Evolutionary conservation across 192 early-diverging fungal genomes (phyloP), one percentile per base, ranked within the genome.

Genomic region (Coemansia sp.): DNA sequence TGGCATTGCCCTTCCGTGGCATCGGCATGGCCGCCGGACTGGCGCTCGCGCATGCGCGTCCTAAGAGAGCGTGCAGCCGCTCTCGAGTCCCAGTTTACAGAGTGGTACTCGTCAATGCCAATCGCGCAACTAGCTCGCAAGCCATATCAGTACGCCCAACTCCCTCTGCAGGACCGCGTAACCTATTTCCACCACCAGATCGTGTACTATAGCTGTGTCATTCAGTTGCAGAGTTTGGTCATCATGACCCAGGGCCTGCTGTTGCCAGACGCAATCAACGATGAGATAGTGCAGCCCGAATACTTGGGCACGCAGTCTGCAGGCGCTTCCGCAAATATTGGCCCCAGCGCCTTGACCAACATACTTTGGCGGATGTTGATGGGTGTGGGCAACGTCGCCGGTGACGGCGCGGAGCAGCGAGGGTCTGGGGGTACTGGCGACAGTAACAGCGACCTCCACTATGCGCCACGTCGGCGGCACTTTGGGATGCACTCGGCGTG

Each of bases 111-210:
- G 54, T 61, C 65, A 23, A 69, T 65, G 68, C 78, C 78, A 7
- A 68, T 69, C 60, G 65, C 73, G 26, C 68, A 71, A 47, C 54
- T 68, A 18, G 73, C 68, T 18, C 64, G 62, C 55, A 69, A 67
- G 49, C 76, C 76, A 18, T 66, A 73, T 21, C 2, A 69, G 54
- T 73, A 78, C 53, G 66, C 64, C 47, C 76, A 79, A 65, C 68
- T 75, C 47, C 73, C 78, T 23, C 59, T 71, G 30, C 68, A 75
- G 54, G 78, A 81, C 60, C 73, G 78, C 16, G 64, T 81, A 62
- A 71, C 78, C 10, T 68, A 75, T 49, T 68, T 75, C 30, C 73
- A 81, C 49, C 73, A 74, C 55, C 78, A 81, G 59, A 72, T 81
- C 34, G 67, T 57, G 50, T 81, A 75, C 63, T 75, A 74, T 28